Evolutionary conservation across 441 rosid genomes (phyloP).

Genomic region (Syzygium syzygioides): DNA sequence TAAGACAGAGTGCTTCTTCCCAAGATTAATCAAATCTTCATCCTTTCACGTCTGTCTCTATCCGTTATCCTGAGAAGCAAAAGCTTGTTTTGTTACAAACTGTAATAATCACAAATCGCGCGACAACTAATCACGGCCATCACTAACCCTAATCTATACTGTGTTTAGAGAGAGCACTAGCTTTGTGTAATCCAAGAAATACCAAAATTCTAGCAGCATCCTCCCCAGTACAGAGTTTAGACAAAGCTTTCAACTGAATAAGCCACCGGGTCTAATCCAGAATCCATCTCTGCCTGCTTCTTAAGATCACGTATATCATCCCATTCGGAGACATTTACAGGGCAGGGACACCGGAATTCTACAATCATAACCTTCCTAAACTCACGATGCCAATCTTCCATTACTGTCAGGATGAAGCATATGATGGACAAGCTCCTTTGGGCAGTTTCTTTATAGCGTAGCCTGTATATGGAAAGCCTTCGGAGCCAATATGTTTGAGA

Average conservation of each 20-base stretch:
- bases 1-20: neutral
- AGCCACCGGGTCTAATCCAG: neutral
- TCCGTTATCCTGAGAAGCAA: neutral
- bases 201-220: neutral
- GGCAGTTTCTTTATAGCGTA: slow-evolving; percentile 26
- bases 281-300: neutral
- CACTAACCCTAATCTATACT: neutral
- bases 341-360: neutral
- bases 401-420: slow-evolving; percentile 21
- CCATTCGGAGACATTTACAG: neutral
- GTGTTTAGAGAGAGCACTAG: neutral
- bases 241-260: neutral
- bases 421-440: slow-evolving; percentile 40
- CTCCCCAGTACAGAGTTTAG: neutral
- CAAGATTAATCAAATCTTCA: neutral
- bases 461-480: neutral
- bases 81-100: neutral
- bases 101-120: neutral
- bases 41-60: neutral
- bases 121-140: neutral
- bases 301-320: neutral
- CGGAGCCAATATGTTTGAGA: neutral
- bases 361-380: neutral
- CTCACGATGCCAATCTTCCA: neutral
- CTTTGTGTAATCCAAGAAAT: neutral